A percentile compares a stretch with the other conserved stretches of the same genome.
Evolutionary conservation across 495 filamentous ascomycete genomes (phyloP).

Genomic region (Talaromyces ruber): DNA sequence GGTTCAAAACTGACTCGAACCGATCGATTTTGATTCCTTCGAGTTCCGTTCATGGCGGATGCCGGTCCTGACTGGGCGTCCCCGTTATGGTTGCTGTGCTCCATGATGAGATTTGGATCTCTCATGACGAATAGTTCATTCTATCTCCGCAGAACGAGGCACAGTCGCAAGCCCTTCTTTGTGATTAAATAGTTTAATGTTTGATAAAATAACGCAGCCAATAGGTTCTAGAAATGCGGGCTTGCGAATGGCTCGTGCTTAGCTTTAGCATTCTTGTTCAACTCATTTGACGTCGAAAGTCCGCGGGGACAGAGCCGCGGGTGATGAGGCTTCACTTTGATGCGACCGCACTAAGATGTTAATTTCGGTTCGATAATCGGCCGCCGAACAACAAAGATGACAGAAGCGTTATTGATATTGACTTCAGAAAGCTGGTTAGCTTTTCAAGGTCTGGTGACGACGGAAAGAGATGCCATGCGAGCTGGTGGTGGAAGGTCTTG

Average conservation of each 20-base stretch:
- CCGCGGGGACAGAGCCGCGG: neutral
- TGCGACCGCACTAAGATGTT: neutral
- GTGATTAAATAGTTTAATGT: no score
- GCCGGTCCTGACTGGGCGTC: constrained; percentile 19
- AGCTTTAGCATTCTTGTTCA: neutral
- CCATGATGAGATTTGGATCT: constrained; percentile 32
- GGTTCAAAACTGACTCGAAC: constrained; percentile 39
- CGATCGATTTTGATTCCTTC: constrained; percentile 27
- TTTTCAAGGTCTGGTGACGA: neutral
- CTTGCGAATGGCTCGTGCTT: neutral
- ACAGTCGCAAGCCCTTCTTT: neutral
- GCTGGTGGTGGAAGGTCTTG: constrained; percentile 4
- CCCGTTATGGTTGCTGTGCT: constrained; percentile 19
- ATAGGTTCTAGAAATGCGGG: neutral
- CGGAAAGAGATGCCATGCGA: neutral
- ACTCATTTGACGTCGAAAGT: neutral
- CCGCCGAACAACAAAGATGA: neutral
- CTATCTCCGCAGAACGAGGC: constrained; percentile 10
- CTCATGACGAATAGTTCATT: constrained; percentile 30
- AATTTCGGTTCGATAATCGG: neutral
- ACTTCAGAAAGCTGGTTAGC: neutral
- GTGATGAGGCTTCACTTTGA: neutral
- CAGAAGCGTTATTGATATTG: neutral
- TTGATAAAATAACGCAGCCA: neutral
- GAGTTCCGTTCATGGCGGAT: constrained; percentile 17